A percentile compares a stretch with the other conserved stretches of the same genome.
Evolutionary conservation across 495 filamentous ascomycete genomes (phyloP).

Genomic region (Penicillium coffeae): DNA sequence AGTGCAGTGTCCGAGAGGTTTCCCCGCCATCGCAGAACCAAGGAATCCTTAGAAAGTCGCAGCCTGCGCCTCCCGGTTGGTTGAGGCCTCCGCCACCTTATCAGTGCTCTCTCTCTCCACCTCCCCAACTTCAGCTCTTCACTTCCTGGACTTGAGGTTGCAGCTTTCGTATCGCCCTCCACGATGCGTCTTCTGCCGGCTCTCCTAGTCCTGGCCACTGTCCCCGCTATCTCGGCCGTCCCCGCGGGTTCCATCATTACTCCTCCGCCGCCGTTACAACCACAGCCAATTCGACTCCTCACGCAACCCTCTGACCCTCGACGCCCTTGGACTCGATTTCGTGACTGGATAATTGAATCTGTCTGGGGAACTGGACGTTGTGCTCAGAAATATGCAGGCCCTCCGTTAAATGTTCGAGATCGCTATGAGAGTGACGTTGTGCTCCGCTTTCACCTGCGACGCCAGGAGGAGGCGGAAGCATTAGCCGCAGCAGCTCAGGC

Average conservation of each 20-base stretch:
- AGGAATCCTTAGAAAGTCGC: neutral
- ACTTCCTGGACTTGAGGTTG: neutral
- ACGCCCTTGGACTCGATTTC: constrained; percentile 51
- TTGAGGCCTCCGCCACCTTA: neutral
- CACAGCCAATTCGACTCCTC: constrained; percentile 23
- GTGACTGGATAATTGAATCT: constrained; percentile 60
- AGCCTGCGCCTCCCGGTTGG: neutral
- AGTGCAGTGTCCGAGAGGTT: neutral
- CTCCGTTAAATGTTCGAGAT: constrained; percentile 50
- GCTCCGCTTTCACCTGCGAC: constrained; percentile 77
- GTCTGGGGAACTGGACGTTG: constrained; percentile 53
- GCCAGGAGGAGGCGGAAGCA: constrained; percentile 63
- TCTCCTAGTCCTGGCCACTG: constrained; percentile 24
- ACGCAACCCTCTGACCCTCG: constrained; percentile 27
- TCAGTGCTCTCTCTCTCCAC: neutral
- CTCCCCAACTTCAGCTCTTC: neutral
- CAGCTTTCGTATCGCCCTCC: neutral
- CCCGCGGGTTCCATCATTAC: constrained; percentile 45
- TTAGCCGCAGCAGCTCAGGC: constrained; percentile 70
- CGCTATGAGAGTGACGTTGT: constrained; percentile 81
- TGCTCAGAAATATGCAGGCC: constrained; percentile 21
- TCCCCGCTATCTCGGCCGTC: constrained; percentile 29
- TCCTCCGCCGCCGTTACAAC: constrained; percentile 34
- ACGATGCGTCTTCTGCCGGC: neutral
- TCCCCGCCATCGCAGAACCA: neutral